A percentile compares a stretch with the other conserved stretches of the same genome.
These are phyloP conservation scores for Pseudocohnilembus persalinus DNA, from an alignment of 169 alveolate species.

Conservation along the genomic window DNA sequence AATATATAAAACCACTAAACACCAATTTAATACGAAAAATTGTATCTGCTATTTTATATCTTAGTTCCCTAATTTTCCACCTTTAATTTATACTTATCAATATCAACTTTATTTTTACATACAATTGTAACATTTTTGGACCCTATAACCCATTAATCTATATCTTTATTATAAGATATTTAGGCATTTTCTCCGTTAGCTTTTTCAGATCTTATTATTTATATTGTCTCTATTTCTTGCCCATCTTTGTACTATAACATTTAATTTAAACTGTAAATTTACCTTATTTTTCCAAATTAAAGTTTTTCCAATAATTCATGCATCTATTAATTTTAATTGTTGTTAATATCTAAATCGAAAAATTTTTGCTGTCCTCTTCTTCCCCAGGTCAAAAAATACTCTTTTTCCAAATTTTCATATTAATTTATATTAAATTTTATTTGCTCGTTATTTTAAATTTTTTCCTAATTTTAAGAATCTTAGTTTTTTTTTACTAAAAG, in stretches of 20 bases:
- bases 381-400: too few species aligned
- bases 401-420: too few species aligned
- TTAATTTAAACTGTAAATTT: too few species aligned
- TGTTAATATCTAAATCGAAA: conserved; percentile 47
- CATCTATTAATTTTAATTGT: conserved; percentile 8
- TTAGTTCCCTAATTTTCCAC: conserved; percentile 1
- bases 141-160: conserved; percentile 70
- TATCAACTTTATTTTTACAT: conserved; percentile 54
- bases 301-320: background rate
- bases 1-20: conserved; percentile 71
- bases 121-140: conserved; percentile 66
- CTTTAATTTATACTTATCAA: conserved; percentile 41
- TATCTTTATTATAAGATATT: conserved; percentile 52
- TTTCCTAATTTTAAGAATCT: too few species aligned
- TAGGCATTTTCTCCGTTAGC: conserved; percentile 84
- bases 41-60: conserved; percentile 47
- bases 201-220: conserved; percentile 52
- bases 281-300: background rate
- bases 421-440: too few species aligned
- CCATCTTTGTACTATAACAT: background rate
- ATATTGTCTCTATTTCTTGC: conserved; percentile 7
- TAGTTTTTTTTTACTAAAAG: too few species aligned
- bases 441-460: too few species aligned
- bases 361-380: conserved; percentile 65
- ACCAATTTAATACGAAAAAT: conserved; percentile 63